These are phyloP conservation scores for Fusarium lateritium DNA, from an alignment of 2,329 filamentous ascomycete genomes.

Conservation along the genomic window DNA sequence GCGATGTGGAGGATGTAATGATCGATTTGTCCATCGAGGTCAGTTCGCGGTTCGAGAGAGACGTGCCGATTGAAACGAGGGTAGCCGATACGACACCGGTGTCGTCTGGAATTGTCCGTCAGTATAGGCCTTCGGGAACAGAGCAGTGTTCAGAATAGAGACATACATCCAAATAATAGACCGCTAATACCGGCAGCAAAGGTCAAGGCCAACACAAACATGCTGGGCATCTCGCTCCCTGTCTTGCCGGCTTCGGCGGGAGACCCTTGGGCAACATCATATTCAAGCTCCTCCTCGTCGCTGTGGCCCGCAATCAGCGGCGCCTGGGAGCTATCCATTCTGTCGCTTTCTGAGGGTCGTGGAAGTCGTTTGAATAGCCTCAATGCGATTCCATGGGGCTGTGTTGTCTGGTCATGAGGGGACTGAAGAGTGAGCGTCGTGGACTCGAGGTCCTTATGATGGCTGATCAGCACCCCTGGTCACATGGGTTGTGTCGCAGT, in stretches of 20 bases:
- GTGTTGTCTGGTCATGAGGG: slow-evolving; percentile 32
- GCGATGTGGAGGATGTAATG: slow-evolving; percentile 78
- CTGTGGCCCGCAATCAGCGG: slow-evolving; percentile 56
- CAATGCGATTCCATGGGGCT: slow-evolving; percentile 33
- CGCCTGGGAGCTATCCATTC: slow-evolving; percentile 57
- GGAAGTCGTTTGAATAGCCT: slow-evolving; percentile 1
- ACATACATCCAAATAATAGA: slow-evolving; percentile 76
- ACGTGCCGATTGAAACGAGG: slow-evolving; percentile 73
- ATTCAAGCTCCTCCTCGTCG: slow-evolving; percentile 53
- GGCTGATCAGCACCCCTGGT: slow-evolving; percentile 46
- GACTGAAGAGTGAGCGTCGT: slow-evolving; percentile 12
- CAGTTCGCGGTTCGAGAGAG: slow-evolving; percentile 69
- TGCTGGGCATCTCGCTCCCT: slow-evolving; percentile 54
- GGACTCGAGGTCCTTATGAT: slow-evolving; percentile 34
- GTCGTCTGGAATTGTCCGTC: slow-evolving; percentile 63
- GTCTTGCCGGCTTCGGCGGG: slow-evolving; percentile 50
- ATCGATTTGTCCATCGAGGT: slow-evolving; percentile 78
- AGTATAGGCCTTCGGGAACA: background rate
- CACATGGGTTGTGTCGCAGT: slow-evolving; percentile 37
- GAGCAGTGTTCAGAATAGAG: background rate
- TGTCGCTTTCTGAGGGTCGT: slow-evolving; percentile 21
- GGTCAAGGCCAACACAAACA: slow-evolving; percentile 74
- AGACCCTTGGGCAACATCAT: slow-evolving; percentile 49
- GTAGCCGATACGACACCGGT: slow-evolving; percentile 79
- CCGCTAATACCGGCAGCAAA: slow-evolving; percentile 77